These are phyloP conservation scores for Pisolithus microcarpus DNA, from an alignment of 768 basidiomycete genomes.

Conservation along the genomic window DNA sequence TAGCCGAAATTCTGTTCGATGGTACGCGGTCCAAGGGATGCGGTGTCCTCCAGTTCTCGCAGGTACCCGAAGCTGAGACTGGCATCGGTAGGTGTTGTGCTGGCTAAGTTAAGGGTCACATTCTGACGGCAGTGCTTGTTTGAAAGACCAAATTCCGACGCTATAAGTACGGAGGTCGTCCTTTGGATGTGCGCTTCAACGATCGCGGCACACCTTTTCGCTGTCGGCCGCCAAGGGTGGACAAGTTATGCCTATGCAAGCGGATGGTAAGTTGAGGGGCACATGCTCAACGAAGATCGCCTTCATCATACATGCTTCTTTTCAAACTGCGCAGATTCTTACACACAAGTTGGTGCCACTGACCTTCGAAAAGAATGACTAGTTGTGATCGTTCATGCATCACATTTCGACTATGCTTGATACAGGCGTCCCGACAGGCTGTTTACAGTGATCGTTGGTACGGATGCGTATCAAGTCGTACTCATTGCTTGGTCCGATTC, in stretches of 20 bases:
- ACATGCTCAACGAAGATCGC: too few species aligned
- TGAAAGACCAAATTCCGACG: slow-evolving; percentile 81
- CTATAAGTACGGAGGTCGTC: slow-evolving; percentile 91
- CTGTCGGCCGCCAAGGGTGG: slow-evolving; percentile 86
- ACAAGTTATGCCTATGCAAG: slow-evolving; percentile 58
- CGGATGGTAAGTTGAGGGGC: slow-evolving; percentile 35
- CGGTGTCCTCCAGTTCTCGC: slow-evolving; percentile 92
- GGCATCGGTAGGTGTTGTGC: slow-evolving; percentile 61
- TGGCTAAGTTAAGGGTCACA: not conserved
- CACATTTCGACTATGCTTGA: too few species aligned
- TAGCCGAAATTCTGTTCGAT: slow-evolving; percentile 93
- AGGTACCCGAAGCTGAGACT: slow-evolving; percentile 84
- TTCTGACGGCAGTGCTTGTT: not conserved
- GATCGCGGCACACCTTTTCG: slow-evolving; percentile 91
- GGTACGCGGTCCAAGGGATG: slow-evolving; percentile 89
- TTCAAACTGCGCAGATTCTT: too few species aligned
- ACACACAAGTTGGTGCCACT: too few species aligned
- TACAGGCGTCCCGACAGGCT: too few species aligned
- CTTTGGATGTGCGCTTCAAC: slow-evolving; percentile 88
- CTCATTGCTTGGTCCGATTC: too few species aligned
- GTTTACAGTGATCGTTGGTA: too few species aligned
- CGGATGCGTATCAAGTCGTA: too few species aligned
- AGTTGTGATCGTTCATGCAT: too few species aligned
- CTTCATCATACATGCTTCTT: too few species aligned
- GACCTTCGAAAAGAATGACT: too few species aligned